phyloP scores from a whole-genome alignment of 257 asterid species.

The Lycium ferocissimum region DNA sequence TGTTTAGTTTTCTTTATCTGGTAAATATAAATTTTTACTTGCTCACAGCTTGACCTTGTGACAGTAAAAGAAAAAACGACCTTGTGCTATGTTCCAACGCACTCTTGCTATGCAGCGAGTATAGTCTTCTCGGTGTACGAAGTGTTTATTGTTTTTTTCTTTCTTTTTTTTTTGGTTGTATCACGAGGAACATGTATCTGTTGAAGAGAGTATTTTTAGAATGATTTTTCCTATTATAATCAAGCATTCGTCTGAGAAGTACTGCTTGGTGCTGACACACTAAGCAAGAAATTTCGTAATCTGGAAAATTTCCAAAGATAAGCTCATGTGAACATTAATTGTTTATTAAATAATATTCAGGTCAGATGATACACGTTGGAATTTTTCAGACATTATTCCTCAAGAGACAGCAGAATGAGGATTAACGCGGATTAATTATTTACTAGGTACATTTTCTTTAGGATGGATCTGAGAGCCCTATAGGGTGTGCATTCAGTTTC shows the following conservation, averaged over 20 bases:
- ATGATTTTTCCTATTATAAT: not conserved
- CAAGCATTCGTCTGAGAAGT: not conserved
- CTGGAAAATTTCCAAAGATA: not conserved
- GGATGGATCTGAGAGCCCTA: not conserved
- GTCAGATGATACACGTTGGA: not conserved
- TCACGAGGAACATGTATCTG: not conserved
- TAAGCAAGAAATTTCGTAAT: not conserved
- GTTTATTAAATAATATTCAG: not conserved
- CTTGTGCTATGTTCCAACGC: not conserved
- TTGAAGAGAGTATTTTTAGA: no score
- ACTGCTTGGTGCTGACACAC: not conserved
- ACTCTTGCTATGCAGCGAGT: not conserved
- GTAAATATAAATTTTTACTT: no score
- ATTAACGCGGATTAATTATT: not conserved
- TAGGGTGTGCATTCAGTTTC: not conserved
- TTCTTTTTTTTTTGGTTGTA: not conserved
- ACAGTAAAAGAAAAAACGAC: not conserved
- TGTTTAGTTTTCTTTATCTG: no score
- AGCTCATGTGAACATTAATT: not conserved
- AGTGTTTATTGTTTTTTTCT: not conserved
- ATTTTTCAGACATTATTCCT: not conserved
- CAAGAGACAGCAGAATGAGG: not conserved
- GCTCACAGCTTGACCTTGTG: no score
- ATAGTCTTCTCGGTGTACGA: not conserved
- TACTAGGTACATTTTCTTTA: not conserved